These are phyloP conservation scores for Batkoa obscura DNA, from an alignment of 371 early-diverging fungal genomes.

Conservation along the genomic window DNA sequence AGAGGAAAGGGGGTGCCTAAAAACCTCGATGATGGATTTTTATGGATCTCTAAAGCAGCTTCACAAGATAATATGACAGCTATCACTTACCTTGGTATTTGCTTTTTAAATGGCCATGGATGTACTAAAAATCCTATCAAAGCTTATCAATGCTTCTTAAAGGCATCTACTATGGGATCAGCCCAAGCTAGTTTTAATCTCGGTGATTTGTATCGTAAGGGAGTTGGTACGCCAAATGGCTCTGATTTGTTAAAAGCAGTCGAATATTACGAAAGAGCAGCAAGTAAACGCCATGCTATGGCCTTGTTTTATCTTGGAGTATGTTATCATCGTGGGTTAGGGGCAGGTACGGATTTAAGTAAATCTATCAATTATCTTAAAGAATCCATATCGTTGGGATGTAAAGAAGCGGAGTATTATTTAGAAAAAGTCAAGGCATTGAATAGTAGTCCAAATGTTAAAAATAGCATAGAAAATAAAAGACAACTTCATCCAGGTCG, in stretches of 20 bases:
- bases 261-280: not conserved
- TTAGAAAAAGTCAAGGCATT: not conserved
- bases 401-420: not conserved
- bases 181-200: not conserved
- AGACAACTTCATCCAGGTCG: too few species aligned
- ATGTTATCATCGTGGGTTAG: not conserved
- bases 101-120: conserved; percentile 63
- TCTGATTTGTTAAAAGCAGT: not conserved
- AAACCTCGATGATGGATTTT: conserved; percentile 17
- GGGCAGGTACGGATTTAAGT: not conserved
- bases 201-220: not conserved
- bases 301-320: conserved; percentile 2
- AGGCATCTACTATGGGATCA: not conserved
- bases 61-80: conserved; percentile 15
- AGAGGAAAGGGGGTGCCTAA: conserved; percentile 29
- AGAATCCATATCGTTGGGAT: not conserved
- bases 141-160: not conserved
- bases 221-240: not conserved
- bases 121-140: conserved; percentile 18
- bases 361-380: not conserved
- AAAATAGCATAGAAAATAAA: too few species aligned
- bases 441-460: too few species aligned
- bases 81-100: conserved; percentile 36
- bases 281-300: not conserved
- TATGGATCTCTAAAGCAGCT: conserved; percentile 21